These are phyloP conservation scores for Grigorovia humatica DNA, from an alignment of 805 yeast genomes.

Conservation along the genomic window DNA sequence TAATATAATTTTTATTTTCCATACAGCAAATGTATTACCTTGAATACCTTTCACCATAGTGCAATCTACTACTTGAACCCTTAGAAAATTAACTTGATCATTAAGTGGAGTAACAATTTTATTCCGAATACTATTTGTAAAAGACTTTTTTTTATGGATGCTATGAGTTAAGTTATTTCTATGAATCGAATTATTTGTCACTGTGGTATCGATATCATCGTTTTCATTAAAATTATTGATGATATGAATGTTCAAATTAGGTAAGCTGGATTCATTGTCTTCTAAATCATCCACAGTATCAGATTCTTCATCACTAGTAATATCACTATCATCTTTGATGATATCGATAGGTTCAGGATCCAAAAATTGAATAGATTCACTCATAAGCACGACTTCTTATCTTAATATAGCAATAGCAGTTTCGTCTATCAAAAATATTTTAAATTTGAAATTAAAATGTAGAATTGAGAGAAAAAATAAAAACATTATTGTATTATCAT, in stretches of 20 bases:
- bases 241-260: not conserved
- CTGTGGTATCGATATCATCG: not conserved
- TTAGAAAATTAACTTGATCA: slow-evolving; percentile 7
- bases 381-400: not conserved
- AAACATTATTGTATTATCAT: not conserved
- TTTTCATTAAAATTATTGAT: not conserved
- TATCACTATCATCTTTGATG: not conserved
- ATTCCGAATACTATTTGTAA: not conserved
- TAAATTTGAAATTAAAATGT: no score
- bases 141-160: not conserved
- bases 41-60: slow-evolving; percentile 21
- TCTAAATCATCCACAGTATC: not conserved
- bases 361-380: not conserved
- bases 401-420: no score
- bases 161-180: not conserved
- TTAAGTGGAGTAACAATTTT: slow-evolving; percentile 7
- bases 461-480: no score
- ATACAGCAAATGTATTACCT: slow-evolving; percentile 20
- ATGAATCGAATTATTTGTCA: not conserved
- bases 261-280: not conserved
- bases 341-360: not conserved
- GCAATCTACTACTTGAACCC: slow-evolving; percentile 18
- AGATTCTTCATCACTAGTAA: not conserved
- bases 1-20: slow-evolving; percentile 20
- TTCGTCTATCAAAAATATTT: no score